Percentiles rank a stretch among this genome's conserved stretches.
Conservation (phyloP, 495 filamentous ascomycete species). For the Aspergillus ostianus region DNA sequence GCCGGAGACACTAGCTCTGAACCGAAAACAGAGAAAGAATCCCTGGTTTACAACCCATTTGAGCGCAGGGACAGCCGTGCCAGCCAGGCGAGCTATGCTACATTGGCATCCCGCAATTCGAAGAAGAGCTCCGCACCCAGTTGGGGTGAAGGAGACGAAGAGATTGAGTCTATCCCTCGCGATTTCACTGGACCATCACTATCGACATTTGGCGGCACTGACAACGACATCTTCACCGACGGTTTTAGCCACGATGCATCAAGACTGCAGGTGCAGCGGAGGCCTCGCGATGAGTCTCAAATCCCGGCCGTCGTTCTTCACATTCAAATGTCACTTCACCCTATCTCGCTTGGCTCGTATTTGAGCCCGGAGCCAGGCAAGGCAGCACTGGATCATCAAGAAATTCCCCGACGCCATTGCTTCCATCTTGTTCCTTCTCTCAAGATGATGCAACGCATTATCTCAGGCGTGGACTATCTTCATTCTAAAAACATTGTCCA, state of each 20-base stretch:
- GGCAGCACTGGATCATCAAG: constrained; percentile 2
- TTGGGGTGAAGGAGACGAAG: constrained; percentile 35
- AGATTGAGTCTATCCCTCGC: constrained; percentile 43
- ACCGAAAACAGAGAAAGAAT: constrained; percentile 26
- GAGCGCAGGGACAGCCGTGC: constrained; percentile 25
- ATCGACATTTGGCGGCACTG: constrained; percentile 35
- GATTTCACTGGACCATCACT: constrained; percentile 30
- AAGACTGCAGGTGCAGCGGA: constrained; percentile 34
- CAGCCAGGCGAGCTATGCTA: constrained; percentile 2
- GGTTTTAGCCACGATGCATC: constrained; percentile 43
- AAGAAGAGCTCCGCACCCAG: constrained; percentile 33
- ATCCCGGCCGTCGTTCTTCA: constrained; percentile 47
- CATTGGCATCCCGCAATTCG: constrained; percentile 28
- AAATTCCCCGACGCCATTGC: constrained; percentile 41
- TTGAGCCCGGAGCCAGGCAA: constrained; percentile 32
- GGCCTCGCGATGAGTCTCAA: constrained; percentile 24
- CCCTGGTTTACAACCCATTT: constrained; percentile 19
- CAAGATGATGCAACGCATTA: constrained; percentile 42
- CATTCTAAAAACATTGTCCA: constrained; percentile 62
- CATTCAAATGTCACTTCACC: constrained; percentile 56
- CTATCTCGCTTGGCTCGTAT: constrained; percentile 47
- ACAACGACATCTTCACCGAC: constrained; percentile 52
- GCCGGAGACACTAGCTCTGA: constrained; percentile 8
- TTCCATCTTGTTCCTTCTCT: constrained; percentile 48
- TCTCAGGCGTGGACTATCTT: constrained; percentile 57